These are phyloP conservation scores for Spiraea crenata DNA, from an alignment of 331 rosid species.

Conservation along the genomic window DNA sequence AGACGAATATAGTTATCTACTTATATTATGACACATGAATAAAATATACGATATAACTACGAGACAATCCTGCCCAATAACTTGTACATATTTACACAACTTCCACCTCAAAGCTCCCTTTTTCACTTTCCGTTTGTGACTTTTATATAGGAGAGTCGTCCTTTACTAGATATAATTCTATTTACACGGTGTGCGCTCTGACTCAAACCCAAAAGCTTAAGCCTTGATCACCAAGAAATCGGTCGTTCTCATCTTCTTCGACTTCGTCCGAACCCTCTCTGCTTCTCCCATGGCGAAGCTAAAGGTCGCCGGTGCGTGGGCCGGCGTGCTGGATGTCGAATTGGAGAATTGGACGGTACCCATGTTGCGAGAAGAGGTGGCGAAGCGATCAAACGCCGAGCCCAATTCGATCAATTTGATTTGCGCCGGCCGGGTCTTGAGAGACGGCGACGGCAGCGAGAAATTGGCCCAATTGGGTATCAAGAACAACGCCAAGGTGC, in stretches of 20 bases:
- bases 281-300: conserved; percentile 59
- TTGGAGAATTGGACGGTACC: conserved; percentile 65
- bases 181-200: neutral
- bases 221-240: conserved; percentile 3
- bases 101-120: no score
- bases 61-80: no score
- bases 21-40: no score
- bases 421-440: conserved; percentile 69
- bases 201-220: neutral
- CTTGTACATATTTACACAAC: no score
- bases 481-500: conserved; percentile 67
- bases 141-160: no score
- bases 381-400: conserved; percentile 58
- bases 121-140: no score
- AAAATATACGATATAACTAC: no score
- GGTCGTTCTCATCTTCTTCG: neutral
- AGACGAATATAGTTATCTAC: no score
- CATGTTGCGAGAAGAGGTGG: conserved; percentile 60
- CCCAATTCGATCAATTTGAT: conserved; percentile 68
- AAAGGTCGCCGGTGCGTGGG: conserved; percentile 82
- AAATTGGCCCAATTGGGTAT: conserved; percentile 57
- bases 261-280: neutral
- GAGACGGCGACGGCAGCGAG: conserved; percentile 52
- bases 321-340: conserved; percentile 66
- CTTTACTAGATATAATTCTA: no score